Base-by-base conservation (phyloP, 164 flowering plant genomes). In the Cinnamomum micranthum region DNA sequence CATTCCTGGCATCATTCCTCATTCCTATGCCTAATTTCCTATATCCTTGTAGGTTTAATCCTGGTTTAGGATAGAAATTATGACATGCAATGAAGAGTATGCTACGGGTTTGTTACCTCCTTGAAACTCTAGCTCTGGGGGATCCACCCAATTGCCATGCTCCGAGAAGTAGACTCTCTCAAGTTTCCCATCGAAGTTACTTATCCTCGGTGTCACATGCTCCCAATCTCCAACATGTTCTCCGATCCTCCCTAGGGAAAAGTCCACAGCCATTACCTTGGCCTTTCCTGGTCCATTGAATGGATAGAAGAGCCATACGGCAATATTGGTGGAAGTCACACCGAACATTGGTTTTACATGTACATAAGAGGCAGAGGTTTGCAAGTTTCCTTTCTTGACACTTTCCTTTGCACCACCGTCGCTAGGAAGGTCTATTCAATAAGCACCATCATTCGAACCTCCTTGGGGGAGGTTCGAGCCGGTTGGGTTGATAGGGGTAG, bases 401-500 rank as follows among this genome's bases (percentile, higher is more conserved):
- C 70, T 82, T 25, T 89, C 92, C 70, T 78, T 86, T 2, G 73
- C 84, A 0, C 15, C 73, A 3, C 70, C 73, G 24, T 88, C 87
- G 0, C 28, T 58, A 0, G 99, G 97, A 17, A 95, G 90, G 75
- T 93, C 99, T 51, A 95, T 67, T 97, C 99, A 95, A 51, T 89
- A 93, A 17, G 78, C 50, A 0, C 85, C 97, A 74, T 93, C 97
- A 41, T 89, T 84, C 0, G 90, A 73, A 25, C 94, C 97, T 50
- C 86, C 95, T 75, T 84, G 91, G 13, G 98, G 97, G 69, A 95
- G 95, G 78, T 90, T 93, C 1, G 89, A 79, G 22, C 98, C 97
- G 0, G 73, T 75, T 2, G 94, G 71, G 13, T 88, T 85, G 27
- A 94, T 81, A 1, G 73, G 60, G 28, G 71, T 68, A 0, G 96